Evolutionary conservation across 208 protist species (phyloP).

Genomic region (Blechomonas ayalai): DNA sequence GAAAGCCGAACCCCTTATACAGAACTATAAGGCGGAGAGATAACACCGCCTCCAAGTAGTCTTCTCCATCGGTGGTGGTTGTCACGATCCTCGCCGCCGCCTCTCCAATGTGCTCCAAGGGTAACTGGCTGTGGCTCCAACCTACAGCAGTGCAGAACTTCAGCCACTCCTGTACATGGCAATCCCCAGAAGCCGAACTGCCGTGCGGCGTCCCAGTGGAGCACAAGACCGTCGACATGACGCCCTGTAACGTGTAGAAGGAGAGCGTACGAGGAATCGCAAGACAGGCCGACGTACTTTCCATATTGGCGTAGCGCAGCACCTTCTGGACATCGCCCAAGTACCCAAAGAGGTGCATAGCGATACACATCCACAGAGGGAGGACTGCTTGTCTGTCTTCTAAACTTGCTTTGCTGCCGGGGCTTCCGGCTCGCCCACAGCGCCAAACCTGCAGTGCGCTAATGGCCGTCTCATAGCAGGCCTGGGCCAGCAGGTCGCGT

Average conservation of each 20-base stretch:
- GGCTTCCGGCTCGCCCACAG: not conserved
- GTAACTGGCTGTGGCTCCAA: conserved; percentile 48
- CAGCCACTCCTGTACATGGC: conserved; percentile 13
- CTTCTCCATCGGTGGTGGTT: conserved; percentile 6
- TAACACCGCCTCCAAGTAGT: conserved; percentile 36
- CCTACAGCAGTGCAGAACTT: conserved; percentile 38
- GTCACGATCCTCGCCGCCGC: conserved; percentile 15
- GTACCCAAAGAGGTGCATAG: conserved; percentile 36
- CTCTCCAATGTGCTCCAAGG: conserved; percentile 27
- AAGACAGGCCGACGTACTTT: conserved; percentile 8
- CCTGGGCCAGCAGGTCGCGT: conserved; percentile 6
- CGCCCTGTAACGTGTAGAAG: conserved; percentile 29
- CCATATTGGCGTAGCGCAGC: conserved; percentile 14
- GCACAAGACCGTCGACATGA: conserved; percentile 33
- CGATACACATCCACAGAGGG: conserved; percentile 24
- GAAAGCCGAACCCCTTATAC: conserved; percentile 44
- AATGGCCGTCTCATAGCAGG: conserved; percentile 20
- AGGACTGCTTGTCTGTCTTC: conserved; percentile 12
- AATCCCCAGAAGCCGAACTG: not conserved
- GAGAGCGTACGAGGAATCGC: conserved; percentile 20
- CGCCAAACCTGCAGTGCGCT: conserved; percentile 20
- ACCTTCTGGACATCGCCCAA: conserved; percentile 17
- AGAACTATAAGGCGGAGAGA: conserved; percentile 47
- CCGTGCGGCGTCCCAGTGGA: conserved; percentile 1
- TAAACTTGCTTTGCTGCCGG: conserved; percentile 1